A percentile compares a stretch with the other conserved stretches of the same genome.
Evolutionary conservation across 371 early-diverging fungal species (phyloP).

Genomic region (Funneliformis caledonium): DNA sequence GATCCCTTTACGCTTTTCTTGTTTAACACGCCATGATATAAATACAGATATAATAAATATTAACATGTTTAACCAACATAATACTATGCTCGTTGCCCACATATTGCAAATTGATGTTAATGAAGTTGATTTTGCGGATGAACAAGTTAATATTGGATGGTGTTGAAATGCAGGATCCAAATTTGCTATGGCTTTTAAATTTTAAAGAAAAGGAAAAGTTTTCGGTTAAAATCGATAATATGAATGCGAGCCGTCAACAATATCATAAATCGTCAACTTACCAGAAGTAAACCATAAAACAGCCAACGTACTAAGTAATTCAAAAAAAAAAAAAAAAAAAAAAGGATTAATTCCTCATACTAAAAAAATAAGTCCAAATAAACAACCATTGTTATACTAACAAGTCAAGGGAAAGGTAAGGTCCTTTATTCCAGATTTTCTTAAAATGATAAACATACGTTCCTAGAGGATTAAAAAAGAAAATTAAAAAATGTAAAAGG

Average conservation of each 20-base stretch:
- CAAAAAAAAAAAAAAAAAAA: neutral
- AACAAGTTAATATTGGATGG: neutral
- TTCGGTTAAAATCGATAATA: neutral
- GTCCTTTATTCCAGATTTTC: slow-evolving; percentile 7
- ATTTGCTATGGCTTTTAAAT: neutral
- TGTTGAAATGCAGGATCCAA: neutral
- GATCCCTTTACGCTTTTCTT: slow-evolving; percentile 3
- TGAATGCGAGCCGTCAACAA: neutral
- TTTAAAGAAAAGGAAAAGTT: neutral
- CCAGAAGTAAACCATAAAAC: neutral
- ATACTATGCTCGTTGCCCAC: neutral
- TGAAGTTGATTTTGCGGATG: neutral
- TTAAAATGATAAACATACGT: neutral
- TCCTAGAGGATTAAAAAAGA: neutral
- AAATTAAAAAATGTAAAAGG: neutral
- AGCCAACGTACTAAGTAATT: neutral
- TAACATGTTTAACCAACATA: slow-evolving; percentile 1
- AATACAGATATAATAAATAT: neutral
- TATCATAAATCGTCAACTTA: neutral
- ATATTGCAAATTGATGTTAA: neutral
- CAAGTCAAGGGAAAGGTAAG: neutral
- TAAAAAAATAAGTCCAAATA: neutral
- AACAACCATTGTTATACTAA: neutral
- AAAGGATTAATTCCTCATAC: neutral
- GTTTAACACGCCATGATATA: neutral